Percentiles rank a stretch among this genome's conserved stretches.
Conservation (phyloP, 225 moss, liverwort and hornwort species). For the Marchantia polymorpha region DNA sequence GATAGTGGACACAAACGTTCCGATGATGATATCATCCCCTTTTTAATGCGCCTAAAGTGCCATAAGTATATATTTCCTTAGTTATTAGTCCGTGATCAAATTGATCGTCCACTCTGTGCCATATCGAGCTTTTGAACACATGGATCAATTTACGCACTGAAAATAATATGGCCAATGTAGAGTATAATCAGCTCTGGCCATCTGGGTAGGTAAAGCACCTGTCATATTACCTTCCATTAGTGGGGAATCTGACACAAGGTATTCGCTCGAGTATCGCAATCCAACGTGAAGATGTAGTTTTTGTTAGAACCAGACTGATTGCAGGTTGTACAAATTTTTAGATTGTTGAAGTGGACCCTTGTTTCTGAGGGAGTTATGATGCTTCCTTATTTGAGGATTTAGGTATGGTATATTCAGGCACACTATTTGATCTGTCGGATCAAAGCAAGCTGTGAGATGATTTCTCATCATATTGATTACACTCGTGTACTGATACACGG, state of each 20-base stretch:
- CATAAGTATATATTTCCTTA: neutral
- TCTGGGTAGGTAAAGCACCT: constrained; percentile 9
- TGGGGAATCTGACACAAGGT: neutral
- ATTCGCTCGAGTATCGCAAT: neutral
- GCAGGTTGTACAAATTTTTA: constrained; percentile 19
- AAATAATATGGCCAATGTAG: constrained; percentile 24
- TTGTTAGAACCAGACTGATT: constrained; percentile 10
- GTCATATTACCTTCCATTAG: neutral
- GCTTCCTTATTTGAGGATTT: neutral
- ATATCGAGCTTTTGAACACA: constrained; percentile 2
- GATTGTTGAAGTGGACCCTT: constrained; percentile 9
- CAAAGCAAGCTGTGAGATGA: constrained; percentile 8
- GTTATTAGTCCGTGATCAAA: constrained; percentile 19
- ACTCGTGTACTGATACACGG: neutral
- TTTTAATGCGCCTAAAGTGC: neutral
- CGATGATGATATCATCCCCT: constrained; percentile 33
- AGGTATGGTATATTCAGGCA: constrained; percentile 5
- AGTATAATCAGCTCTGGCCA: constrained; percentile 15
- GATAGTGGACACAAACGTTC: constrained; percentile 36
- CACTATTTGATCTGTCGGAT: constrained; percentile 1
- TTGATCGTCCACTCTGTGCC: constrained; percentile 22
- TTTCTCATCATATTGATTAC: constrained; percentile 5
- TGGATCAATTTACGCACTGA: constrained; percentile 19
- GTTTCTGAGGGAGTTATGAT: neutral
- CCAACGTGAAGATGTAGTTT: neutral